These are phyloP conservation scores for Ganoderma resinaceum DNA, from an alignment of 1,284 basidiomycete genomes.

Conservation along the genomic window DNA sequence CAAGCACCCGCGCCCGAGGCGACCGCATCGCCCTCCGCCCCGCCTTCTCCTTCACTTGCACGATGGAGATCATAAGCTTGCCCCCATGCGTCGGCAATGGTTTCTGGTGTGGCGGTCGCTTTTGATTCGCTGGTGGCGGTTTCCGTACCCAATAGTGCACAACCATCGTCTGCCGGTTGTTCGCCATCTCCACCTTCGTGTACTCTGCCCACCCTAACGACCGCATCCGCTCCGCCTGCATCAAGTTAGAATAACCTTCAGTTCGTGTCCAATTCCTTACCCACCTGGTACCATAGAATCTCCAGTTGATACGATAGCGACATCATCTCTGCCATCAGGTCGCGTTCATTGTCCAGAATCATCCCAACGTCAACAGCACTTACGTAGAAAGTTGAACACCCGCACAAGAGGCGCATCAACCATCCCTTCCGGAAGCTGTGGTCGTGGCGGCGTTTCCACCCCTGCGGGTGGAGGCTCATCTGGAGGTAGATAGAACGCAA, in stretches of 20 bases:
- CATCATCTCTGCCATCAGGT: conserved; percentile 70
- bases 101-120: conserved; percentile 40
- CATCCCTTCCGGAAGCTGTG: conserved; percentile 63
- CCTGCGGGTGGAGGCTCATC: conserved; percentile 49
- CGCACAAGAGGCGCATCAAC: conserved; percentile 81
- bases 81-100: conserved; percentile 64
- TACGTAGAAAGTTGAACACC: conserved; percentile 83
- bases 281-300: conserved; percentile 80
- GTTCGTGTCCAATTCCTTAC: conserved; percentile 12
- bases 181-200: conserved; percentile 67
- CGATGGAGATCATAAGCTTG: conserved; percentile 56
- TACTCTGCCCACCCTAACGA: conserved; percentile 82
- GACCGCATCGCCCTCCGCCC: conserved; percentile 31
- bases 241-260: not conserved
- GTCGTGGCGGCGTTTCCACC: conserved; percentile 54
- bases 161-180: conserved; percentile 68
- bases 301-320: conserved; percentile 86
- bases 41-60: conserved; percentile 45
- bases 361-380: conserved; percentile 38
- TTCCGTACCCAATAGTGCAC: conserved; percentile 78
- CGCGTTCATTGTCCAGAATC: not conserved
- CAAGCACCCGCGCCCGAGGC: conserved; percentile 60
- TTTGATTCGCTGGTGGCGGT: conserved; percentile 46
- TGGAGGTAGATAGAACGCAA: conserved; percentile 65
- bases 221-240: conserved; percentile 72